Percentiles rank a stretch among this genome's conserved stretches.
Evolutionary conservation across 441 rosid species (phyloP).

Genomic region (Jatropha multifida): DNA sequence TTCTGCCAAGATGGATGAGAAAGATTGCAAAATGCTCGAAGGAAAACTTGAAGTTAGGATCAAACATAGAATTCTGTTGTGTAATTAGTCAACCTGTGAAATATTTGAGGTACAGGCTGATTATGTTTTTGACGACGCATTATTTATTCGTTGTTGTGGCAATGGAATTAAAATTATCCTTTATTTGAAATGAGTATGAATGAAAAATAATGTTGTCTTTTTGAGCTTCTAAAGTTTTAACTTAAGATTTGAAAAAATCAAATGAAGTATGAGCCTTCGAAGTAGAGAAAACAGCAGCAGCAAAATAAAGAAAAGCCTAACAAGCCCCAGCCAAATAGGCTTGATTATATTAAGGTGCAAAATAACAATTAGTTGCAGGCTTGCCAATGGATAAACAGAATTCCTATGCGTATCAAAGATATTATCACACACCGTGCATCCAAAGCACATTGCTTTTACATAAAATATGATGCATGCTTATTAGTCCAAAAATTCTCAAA

Average conservation of each 20-base stretch:
- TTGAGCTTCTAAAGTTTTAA: too few species aligned
- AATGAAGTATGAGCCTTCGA: too few species aligned
- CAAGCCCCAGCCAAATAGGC: too few species aligned
- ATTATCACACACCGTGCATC: too few species aligned
- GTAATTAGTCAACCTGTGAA: background rate
- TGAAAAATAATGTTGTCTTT: background rate
- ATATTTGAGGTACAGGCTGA: background rate
- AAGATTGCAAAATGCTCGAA: background rate
- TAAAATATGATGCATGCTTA: background rate
- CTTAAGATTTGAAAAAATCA: too few species aligned
- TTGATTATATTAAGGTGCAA: too few species aligned
- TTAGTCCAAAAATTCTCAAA: background rate
- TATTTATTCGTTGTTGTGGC: background rate
- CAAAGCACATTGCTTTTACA: background rate
- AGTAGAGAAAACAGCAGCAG: too few species aligned
- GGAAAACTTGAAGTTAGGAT: background rate
- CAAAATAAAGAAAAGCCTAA: too few species aligned
- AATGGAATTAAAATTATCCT: background rate
- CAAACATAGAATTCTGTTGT: slow-evolving; percentile 7
- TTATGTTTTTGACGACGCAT: background rate
- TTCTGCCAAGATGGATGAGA: background rate
- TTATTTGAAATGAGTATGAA: background rate
- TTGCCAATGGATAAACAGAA: too few species aligned
- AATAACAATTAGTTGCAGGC: too few species aligned
- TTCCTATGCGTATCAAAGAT: too few species aligned